Conservation (phyloP, 75 land plant species). For the Pinus albicaulis region DNA sequence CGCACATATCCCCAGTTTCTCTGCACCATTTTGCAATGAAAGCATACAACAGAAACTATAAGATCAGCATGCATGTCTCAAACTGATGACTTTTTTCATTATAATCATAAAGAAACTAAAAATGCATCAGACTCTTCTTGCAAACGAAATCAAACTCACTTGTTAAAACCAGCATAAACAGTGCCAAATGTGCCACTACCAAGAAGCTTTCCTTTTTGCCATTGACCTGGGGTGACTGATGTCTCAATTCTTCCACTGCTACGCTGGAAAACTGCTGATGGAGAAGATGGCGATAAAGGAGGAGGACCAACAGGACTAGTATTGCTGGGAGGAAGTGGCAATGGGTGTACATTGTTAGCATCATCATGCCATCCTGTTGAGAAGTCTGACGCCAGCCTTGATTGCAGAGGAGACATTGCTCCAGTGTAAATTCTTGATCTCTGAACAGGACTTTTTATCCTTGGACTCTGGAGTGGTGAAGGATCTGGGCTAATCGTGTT, state of each 20-base stretch:
- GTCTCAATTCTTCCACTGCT: constrained; percentile 21
- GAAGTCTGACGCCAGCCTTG: constrained; percentile 25
- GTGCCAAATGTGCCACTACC: constrained; percentile 96
- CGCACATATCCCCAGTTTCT: constrained; percentile 93
- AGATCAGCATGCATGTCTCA: neutral
- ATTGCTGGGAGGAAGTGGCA: constrained; percentile 69
- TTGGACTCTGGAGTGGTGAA: constrained; percentile 47
- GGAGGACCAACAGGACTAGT: constrained; percentile 7
- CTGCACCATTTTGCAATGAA: constrained; percentile 32
- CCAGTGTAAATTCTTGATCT: constrained; percentile 23
- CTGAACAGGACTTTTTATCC: constrained; percentile 21
- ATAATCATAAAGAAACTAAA: neutral
- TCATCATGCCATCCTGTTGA: constrained; percentile 14
- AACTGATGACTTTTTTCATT: neutral
- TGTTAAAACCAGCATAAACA: constrained; percentile 79
- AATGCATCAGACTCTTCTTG: neutral
- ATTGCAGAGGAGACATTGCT: constrained; percentile 25
- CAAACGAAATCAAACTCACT: constrained; percentile 23
- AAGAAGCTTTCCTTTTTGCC: constrained; percentile 92
- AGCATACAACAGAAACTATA: constrained; percentile 1
- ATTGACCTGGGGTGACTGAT: constrained; percentile 34
- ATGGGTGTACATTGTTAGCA: constrained; percentile 48
- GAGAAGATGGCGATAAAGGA: constrained; percentile 18
- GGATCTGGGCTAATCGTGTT: constrained; percentile 25
- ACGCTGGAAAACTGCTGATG: constrained; percentile 20